Base-by-base conservation (phyloP, 169 alveolate species). In the Theileria parva region DNA sequence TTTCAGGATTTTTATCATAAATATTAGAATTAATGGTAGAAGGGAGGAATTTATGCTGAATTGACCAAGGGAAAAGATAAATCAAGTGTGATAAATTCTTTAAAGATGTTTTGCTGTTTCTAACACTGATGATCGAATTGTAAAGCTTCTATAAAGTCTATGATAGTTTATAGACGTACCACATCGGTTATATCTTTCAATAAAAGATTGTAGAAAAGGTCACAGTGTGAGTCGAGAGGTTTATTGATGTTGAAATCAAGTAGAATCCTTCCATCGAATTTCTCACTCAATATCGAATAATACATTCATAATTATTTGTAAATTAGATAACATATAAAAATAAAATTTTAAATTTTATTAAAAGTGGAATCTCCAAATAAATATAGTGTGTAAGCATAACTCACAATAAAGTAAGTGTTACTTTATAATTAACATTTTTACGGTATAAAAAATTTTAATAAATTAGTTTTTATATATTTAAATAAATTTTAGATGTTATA, bases 21-120 rank as follows among this genome's bases (percentile, higher is more conserved):
- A 37, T 37, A 8, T 37, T 37, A 37, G 48, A 37, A 37, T 37
- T 37, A 37, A 37, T 37, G 48, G 48, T 37, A 37, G 48, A 8
- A 37, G 48, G 48, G 64, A 17, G 30, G 64, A 55, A 25, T 9
- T 39, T 13, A 30, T 80, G 88, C 64, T 81, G 88, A 19, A 19
- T 7, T 9, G 63, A 30, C 88, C 88, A 81, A 19, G 88, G 88
- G 1, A 81, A 50, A 27, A 81, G 34, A 67, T 55, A 81, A 17
- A 19, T 5, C 3, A 80, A 72, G 44, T 81, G 88, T 23, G 88
- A 74, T 19, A 81, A 23, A 13, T 72, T 69, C 23, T 80, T 80
- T 7, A 81, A 32, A 27, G 85, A 61, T 0, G 57, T 15, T 61
- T 51, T 50, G 39, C 57, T 37, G n/a, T 61, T 34, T 37, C 66